Conservation (phyloP, 23 red algal genomes). For the Agarophyton chilense region DNA sequence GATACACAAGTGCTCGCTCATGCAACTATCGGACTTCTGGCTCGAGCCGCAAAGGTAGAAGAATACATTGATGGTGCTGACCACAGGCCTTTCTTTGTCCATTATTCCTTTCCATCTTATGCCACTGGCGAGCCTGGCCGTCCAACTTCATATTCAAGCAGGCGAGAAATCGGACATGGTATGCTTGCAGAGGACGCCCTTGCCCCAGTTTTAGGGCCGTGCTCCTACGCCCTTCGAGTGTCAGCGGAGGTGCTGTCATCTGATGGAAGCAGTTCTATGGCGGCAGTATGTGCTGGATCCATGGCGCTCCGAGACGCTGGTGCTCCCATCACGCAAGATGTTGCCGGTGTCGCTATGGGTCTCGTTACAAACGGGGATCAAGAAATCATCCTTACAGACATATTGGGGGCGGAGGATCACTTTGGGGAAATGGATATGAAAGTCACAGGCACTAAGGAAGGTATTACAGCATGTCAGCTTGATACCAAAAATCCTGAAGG, state of each 20-base stretch:
- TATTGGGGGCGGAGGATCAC: slow-evolving; percentile 94
- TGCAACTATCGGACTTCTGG: slow-evolving; percentile 82
- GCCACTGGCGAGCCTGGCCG: slow-evolving; percentile 63
- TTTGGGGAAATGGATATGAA: slow-evolving; percentile 95
- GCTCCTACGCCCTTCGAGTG: slow-evolving; percentile 76
- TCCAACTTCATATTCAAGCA: slow-evolving; percentile 15
- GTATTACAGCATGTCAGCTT: slow-evolving; percentile 68
- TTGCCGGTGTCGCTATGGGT: slow-evolving; percentile 89
- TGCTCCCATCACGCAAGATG: slow-evolving; percentile 66
- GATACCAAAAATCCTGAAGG: slow-evolving; percentile 59
- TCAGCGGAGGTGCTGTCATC: slow-evolving; percentile 79
- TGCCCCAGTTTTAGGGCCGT: slow-evolving; percentile 37
- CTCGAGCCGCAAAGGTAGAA: slow-evolving; percentile 58
- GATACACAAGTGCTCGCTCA: slow-evolving; percentile 90
- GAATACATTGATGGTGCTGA: slow-evolving; percentile 75
- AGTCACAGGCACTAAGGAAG: slow-evolving; percentile 54
- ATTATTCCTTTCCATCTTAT: slow-evolving; percentile 90
- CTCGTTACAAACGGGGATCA: slow-evolving; percentile 41
- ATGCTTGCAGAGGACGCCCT: slow-evolving; percentile 82
- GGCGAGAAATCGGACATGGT: slow-evolving; percentile 93
- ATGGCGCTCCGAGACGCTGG: slow-evolving; percentile 92
- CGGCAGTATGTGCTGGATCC: slow-evolving; percentile 87
- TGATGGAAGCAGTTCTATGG: slow-evolving; percentile 96
- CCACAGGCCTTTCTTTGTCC: slow-evolving; percentile 78
- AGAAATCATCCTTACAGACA: slow-evolving; percentile 81